Conservation (phyloP, 345 rosid genomes). For the Ricinus communis region DNA sequence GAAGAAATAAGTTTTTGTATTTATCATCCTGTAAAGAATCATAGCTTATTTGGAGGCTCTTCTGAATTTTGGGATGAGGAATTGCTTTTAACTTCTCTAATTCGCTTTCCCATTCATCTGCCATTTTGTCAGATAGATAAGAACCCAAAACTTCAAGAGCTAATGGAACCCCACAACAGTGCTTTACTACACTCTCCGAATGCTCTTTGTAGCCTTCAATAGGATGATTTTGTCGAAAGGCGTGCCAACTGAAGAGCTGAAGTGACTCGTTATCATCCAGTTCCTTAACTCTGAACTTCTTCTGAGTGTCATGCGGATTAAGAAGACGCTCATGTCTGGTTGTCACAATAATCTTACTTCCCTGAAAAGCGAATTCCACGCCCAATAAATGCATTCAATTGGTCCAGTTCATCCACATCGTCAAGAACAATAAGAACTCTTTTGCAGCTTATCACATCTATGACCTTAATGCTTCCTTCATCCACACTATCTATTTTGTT, state of each 20-base stretch:
- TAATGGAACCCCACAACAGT: constrained; percentile 15
- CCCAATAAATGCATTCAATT: constrained; percentile 1
- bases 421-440: constrained; percentile 15
- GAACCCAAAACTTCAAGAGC: constrained; percentile 16
- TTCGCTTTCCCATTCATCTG: constrained; percentile 26
- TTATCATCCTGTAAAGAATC: constrained; percentile 18
- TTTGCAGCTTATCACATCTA: constrained; percentile 17
- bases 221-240: constrained; percentile 18
- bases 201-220: constrained; percentile 4
- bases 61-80: constrained; percentile 8
- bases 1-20: constrained; percentile 9
- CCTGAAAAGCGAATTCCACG: background rate
- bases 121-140: constrained; percentile 4
- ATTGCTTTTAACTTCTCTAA: constrained; percentile 13
- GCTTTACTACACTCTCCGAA: background rate
- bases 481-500: constrained; percentile 1
- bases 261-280: constrained; percentile 14
- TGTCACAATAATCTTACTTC: constrained; percentile 17
- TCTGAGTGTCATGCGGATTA: background rate
- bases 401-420: constrained; percentile 12
- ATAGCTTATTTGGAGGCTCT: constrained; percentile 13
- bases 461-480: constrained; percentile 11
- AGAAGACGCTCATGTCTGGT: constrained; percentile 5
- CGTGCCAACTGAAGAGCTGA: constrained; percentile 24
- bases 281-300: constrained; percentile 10